These are phyloP conservation scores for Malassezia pachydermatis DNA, from an alignment of 1,284 basidiomycete genomes.

Conservation along the genomic window DNA sequence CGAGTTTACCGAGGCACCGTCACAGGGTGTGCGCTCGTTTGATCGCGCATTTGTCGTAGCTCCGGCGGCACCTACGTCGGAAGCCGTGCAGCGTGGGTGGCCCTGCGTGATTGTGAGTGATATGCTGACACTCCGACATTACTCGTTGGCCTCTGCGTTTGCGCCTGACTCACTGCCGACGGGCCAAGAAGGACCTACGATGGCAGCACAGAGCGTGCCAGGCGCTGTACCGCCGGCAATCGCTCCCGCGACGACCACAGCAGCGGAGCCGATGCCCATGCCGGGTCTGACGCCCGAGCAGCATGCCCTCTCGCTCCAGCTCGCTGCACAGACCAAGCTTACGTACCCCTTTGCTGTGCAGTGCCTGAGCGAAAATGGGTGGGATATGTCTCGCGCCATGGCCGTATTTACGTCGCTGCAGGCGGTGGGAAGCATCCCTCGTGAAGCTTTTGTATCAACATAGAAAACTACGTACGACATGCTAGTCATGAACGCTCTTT, in stretches of 20 bases:
- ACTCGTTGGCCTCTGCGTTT: constrained; percentile 67
- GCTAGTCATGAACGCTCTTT: too few species aligned
- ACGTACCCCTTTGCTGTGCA: constrained; percentile 48
- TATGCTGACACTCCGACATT: constrained; percentile 68
- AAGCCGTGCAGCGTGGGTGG: constrained; percentile 76
- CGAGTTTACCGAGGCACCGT: constrained; percentile 66
- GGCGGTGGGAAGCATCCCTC: constrained; percentile 27
- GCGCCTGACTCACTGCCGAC: constrained; percentile 29
- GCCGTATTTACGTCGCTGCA: constrained; percentile 32
- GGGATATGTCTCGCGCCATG: constrained; percentile 44
- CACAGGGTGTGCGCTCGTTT: constrained; percentile 71
- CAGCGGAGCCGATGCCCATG: constrained; percentile 3
- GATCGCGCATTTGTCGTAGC: constrained; percentile 81
- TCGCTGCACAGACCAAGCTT: constrained; percentile 44
- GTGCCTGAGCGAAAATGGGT: constrained; percentile 48
- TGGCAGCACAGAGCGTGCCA: not conserved
- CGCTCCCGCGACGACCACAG: not conserved
- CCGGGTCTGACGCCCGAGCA: constrained; percentile 40
- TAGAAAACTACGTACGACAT: too few species aligned
- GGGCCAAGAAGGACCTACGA: constrained; percentile 24
- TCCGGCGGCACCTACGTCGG: constrained; percentile 66
- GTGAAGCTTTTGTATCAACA: constrained; percentile 25
- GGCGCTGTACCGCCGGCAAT: not conserved
- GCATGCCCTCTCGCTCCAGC: constrained; percentile 43
- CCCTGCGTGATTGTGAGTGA: constrained; percentile 81